Percentiles rank a stretch among this genome's conserved stretches.
These are phyloP conservation scores for Phytopythium vexans DNA, from an alignment of 352 stramenopile genomes.

Conservation along the genomic window DNA sequence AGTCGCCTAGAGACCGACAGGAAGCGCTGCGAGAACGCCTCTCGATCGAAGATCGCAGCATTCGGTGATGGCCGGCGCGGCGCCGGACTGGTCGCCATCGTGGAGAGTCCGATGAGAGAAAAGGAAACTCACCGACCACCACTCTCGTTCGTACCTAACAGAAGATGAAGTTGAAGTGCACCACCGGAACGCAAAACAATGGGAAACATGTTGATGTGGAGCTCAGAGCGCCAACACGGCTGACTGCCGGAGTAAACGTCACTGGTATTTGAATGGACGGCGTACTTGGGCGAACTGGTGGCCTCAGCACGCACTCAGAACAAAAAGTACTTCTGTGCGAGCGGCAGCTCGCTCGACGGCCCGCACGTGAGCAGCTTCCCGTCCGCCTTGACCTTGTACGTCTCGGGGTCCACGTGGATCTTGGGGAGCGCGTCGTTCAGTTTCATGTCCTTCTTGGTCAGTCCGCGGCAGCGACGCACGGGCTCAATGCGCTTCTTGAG, in stretches of 20 bases:
- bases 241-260: too few relatives aligned
- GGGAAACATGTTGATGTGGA: too few relatives aligned
- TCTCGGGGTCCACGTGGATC: constrained; percentile 95
- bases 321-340: constrained; percentile 93
- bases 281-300: too few relatives aligned
- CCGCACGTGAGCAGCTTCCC: constrained; percentile 87
- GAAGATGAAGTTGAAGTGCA: too few relatives aligned
- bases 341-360: constrained; percentile 75
- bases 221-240: too few relatives aligned
- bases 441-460: constrained; percentile 97
- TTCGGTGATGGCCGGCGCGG: neutral
- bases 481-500: constrained; percentile 86
- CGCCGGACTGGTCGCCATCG: neutral
- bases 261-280: too few relatives aligned
- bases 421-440: constrained; percentile 93
- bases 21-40: constrained; percentile 16
- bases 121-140: constrained; percentile 1
- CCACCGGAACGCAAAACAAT: too few relatives aligned
- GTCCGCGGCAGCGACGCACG: constrained; percentile 74
- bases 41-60: constrained; percentile 1
- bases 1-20: constrained; percentile 25
- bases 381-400: constrained; percentile 93
- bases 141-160: neutral
- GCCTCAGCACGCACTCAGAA: constrained; percentile 59
- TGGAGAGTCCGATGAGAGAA: neutral